These are phyloP conservation scores for Phytophthora podocarpi DNA, from an alignment of 352 stramenopile genomes.

Conservation along the genomic window DNA sequence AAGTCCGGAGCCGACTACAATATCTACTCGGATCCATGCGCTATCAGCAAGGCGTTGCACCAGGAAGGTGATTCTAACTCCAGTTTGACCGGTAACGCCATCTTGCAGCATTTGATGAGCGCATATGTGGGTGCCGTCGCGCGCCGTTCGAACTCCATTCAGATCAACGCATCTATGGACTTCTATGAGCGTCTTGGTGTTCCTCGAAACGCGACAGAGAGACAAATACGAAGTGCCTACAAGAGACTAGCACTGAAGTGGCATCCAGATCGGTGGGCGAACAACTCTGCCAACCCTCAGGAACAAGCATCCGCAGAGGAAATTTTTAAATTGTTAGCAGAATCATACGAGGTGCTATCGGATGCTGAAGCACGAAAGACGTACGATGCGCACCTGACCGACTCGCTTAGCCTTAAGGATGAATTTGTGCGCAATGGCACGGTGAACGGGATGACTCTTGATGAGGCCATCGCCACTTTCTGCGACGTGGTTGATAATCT, in stretches of 20 bases:
- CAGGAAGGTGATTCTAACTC: slow-evolving; percentile 53
- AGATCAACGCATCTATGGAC: slow-evolving; percentile 85
- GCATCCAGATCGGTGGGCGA: slow-evolving; percentile 84
- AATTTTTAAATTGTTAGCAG: slow-evolving; percentile 85
- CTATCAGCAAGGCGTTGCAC: slow-evolving; percentile 49
- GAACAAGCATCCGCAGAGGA: slow-evolving; percentile 75
- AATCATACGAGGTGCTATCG: slow-evolving; percentile 84
- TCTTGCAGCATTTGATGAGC: slow-evolving; percentile 86
- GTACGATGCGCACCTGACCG: slow-evolving; percentile 69
- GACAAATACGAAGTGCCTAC: slow-evolving; percentile 79
- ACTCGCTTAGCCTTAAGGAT: slow-evolving; percentile 58
- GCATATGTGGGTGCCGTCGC: slow-evolving; percentile 78
- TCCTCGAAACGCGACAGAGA: slow-evolving; percentile 59
- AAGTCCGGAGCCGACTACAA: slow-evolving; percentile 58
- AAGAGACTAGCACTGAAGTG: slow-evolving; percentile 82
- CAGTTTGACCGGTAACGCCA: slow-evolving; percentile 71
- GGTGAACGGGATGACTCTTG: slow-evolving; percentile 81
- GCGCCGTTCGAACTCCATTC: slow-evolving; percentile 75
- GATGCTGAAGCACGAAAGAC: slow-evolving; percentile 58
- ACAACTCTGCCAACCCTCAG: slow-evolving; percentile 41
- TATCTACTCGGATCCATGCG: slow-evolving; percentile 48
- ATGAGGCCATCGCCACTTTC: slow-evolving; percentile 86
- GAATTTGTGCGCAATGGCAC: slow-evolving; percentile 83
- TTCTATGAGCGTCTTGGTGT: slow-evolving; percentile 86
- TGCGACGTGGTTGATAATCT: slow-evolving; percentile 74